Conservation (phyloP, 306 rosid species). For the Parietaria judaica region DNA sequence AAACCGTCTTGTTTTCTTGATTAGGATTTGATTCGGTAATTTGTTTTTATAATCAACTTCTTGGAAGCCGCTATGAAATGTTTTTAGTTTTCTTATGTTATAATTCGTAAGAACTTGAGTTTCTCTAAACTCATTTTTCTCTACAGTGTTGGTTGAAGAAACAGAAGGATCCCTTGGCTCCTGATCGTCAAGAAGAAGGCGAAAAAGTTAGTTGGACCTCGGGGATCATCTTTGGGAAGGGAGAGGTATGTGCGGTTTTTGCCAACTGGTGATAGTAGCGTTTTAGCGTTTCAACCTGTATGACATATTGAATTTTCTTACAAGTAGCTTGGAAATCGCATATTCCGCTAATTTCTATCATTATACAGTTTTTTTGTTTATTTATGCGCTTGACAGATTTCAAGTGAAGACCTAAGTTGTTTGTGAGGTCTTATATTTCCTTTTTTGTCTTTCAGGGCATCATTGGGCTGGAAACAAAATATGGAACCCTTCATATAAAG, state of each 20-base stretch:
- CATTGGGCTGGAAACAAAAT: conserved; percentile 58
- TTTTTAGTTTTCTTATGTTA: no score
- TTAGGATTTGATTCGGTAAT: no score
- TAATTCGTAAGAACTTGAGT: neutral
- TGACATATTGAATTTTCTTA: neutral
- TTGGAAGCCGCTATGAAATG: no score
- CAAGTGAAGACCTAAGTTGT: no score
- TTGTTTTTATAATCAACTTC: no score
- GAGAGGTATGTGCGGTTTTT: conserved; percentile 51
- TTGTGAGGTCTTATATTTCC: neutral
- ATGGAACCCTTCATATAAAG: conserved; percentile 76
- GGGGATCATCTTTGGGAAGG: conserved; percentile 83
- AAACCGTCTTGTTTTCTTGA: no score
- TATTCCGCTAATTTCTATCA: neutral
- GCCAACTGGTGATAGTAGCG: neutral
- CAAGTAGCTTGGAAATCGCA: neutral
- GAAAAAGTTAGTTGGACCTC: conserved; percentile 67
- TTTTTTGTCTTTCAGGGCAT: conserved; percentile 56
- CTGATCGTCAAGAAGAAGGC: conserved; percentile 50
- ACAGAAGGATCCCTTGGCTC: conserved; percentile 72
- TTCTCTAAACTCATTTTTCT: conserved; percentile 15
- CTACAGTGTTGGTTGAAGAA: conserved; percentile 99
- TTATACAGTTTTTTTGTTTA: no score
- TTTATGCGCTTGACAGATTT: no score
- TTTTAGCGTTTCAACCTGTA: neutral